A percentile compares a stretch with the other conserved stretches of the same genome.
Conservation (phyloP, 768 basidiomycete species). For the Amyloporia xantha region DNA sequence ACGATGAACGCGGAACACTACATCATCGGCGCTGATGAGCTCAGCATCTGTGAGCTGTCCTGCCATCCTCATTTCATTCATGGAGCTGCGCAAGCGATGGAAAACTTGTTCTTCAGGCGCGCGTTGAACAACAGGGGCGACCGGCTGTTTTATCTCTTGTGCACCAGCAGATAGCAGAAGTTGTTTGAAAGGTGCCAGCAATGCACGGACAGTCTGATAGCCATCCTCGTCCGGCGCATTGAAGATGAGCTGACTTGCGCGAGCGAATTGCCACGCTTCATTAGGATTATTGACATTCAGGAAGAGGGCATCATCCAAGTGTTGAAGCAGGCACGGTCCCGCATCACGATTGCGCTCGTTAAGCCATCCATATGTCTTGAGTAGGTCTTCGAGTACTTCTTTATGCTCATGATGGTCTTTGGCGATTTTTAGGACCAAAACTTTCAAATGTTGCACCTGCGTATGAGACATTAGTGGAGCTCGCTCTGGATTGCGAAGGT, state of each 20-base stretch:
- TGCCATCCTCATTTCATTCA: slow-evolving; percentile 29
- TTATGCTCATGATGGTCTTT: slow-evolving; percentile 18
- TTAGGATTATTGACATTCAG: slow-evolving; percentile 39
- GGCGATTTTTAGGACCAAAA: slow-evolving; percentile 26
- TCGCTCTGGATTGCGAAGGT: too few relatives aligned
- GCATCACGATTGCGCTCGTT: slow-evolving; percentile 22
- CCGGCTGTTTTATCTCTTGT: slow-evolving; percentile 9
- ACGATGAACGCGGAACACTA: slow-evolving; percentile 33
- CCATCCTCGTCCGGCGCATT: slow-evolving; percentile 25
- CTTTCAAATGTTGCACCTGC: too few relatives aligned
- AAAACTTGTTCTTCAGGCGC: slow-evolving; percentile 7
- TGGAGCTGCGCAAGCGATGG: slow-evolving; percentile 19
- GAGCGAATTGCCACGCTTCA: slow-evolving; percentile 35
- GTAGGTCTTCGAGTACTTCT: slow-evolving; percentile 32
- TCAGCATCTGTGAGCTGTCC: slow-evolving; percentile 31
- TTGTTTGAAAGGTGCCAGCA: slow-evolving; percentile 17
- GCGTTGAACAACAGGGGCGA: slow-evolving; percentile 14
- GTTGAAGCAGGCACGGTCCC: slow-evolving; percentile 13
- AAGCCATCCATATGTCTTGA: slow-evolving; percentile 39
- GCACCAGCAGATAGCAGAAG: slow-evolving; percentile 12
- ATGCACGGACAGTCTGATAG: slow-evolving; percentile 18
- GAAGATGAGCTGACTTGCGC: slow-evolving; percentile 34
- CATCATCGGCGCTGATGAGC: slow-evolving; percentile 23
- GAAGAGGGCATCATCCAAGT: slow-evolving; percentile 28
- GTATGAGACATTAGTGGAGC: too few relatives aligned